Evolutionary conservation across 257 asterid genomes (phyloP).

Genomic region (Solanum neorickii): DNA sequence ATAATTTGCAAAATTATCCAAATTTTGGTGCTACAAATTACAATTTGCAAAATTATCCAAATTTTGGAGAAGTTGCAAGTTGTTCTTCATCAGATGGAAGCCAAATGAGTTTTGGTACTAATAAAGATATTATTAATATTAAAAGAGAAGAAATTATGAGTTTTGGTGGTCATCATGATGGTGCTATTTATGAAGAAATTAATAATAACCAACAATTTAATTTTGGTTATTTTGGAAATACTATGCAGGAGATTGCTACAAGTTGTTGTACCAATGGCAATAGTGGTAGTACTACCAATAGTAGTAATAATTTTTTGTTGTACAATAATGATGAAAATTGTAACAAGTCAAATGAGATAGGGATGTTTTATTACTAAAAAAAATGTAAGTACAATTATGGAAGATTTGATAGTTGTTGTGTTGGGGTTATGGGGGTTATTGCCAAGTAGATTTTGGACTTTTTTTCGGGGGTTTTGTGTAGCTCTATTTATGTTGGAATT

Average conservation of each 20-base stretch:
- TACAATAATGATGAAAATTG: slow-evolving; percentile 33
- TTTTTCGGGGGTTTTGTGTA: not conserved
- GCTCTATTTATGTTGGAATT: not conserved
- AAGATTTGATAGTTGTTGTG: slow-evolving; percentile 24
- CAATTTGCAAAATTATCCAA: slow-evolving; percentile 6
- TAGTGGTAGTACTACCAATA: not conserved
- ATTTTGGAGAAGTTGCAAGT: slow-evolving; percentile 14
- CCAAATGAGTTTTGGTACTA: slow-evolving; percentile 27
- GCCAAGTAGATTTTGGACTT: not conserved
- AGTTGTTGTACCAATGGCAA: not conserved
- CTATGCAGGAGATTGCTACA: not conserved
- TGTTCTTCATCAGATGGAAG: slow-evolving; percentile 65
- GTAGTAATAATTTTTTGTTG: slow-evolving; percentile 2
- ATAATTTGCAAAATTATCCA: not conserved
- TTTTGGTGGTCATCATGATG: not conserved
- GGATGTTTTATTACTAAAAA: slow-evolving; percentile 30
- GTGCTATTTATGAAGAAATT: slow-evolving; percentile 12
- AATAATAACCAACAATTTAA: slow-evolving; percentile 17
- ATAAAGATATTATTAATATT: slow-evolving; percentile 31
- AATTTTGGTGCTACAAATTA: slow-evolving; percentile 5
- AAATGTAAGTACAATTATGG: slow-evolving; percentile 10
- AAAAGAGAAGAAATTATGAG: slow-evolving; percentile 37
- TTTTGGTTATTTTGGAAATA: slow-evolving; percentile 9
- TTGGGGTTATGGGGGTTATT: not conserved
- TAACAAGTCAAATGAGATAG: slow-evolving; percentile 35